Conservation (phyloP, 371 early-diverging fungal genomes). For the Syncephalastrum contaminatum region DNA sequence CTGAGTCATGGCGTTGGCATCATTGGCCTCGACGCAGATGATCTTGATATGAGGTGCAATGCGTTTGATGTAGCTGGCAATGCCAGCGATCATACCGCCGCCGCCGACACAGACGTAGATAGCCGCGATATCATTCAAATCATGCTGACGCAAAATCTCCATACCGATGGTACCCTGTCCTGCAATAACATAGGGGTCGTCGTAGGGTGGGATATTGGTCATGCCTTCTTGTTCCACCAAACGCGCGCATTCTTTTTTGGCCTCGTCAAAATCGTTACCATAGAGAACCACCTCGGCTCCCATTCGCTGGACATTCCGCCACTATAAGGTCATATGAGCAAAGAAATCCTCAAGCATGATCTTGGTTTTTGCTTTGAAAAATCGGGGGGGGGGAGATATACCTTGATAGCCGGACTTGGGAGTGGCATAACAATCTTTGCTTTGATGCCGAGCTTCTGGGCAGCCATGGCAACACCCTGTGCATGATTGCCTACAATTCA, state of each 20-base stretch:
- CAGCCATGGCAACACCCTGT: slow-evolving; percentile 93
- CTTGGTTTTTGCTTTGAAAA: background rate
- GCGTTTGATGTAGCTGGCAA: slow-evolving; percentile 89
- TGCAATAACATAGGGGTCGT: slow-evolving; percentile 97
- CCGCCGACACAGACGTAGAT: slow-evolving; percentile 93
- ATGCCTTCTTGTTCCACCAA: slow-evolving; percentile 69
- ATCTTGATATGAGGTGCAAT: slow-evolving; percentile 82
- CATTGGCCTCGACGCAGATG: slow-evolving; percentile 90
- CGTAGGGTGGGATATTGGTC: slow-evolving; percentile 94
- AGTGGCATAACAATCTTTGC: slow-evolving; percentile 97
- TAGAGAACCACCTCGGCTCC: slow-evolving; percentile 88
- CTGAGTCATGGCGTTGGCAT: slow-evolving; percentile 88
- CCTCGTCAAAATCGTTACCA: slow-evolving; percentile 93
- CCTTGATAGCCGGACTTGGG: slow-evolving; percentile 59
- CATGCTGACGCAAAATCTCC: slow-evolving; percentile 86
- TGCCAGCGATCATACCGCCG: slow-evolving; percentile 92
- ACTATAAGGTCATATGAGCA: slow-evolving; percentile 58
- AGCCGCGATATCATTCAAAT: slow-evolving; percentile 68
- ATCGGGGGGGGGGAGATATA: slow-evolving; percentile 12
- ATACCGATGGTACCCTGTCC: slow-evolving; percentile 97
- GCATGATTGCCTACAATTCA: slow-evolving; percentile 80
- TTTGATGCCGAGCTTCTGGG: slow-evolving; percentile 85
- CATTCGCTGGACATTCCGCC: slow-evolving; percentile 85
- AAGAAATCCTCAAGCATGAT: background rate
- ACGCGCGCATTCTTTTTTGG: slow-evolving; percentile 80